Evolutionary conservation across 768 basidiomycete species (phyloP).

Genomic region (Podaxis mareebaensis): DNA sequence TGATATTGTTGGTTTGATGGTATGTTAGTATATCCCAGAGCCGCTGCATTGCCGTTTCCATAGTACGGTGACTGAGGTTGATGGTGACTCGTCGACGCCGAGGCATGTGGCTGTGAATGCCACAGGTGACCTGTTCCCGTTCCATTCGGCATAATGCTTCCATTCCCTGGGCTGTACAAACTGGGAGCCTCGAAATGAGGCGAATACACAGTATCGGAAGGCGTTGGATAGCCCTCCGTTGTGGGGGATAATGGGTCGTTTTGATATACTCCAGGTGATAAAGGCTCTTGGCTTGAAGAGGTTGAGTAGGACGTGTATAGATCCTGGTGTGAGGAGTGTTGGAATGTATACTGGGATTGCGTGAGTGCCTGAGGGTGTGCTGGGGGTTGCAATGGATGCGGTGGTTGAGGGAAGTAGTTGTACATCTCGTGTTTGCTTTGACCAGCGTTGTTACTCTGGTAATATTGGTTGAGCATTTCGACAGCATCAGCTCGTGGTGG

Average conservation of each 20-base stretch:
- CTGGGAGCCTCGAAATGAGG: conserved; percentile 7
- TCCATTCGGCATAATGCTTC: not conserved
- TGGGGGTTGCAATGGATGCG: not conserved
- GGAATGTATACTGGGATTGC: not conserved
- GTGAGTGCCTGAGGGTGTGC: conserved; percentile 8
- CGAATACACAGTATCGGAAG: conserved; percentile 2
- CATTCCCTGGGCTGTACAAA: not conserved
- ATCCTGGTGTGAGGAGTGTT: not conserved
- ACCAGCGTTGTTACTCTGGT: conserved; percentile 17
- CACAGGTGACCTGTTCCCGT: not conserved
- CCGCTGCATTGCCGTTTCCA: not conserved
- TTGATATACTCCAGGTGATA: not conserved
- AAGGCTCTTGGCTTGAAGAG: conserved; percentile 4
- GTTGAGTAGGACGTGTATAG: not conserved
- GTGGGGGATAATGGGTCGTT: not conserved
- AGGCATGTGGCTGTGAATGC: conserved; percentile 11
- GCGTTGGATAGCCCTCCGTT: not conserved
- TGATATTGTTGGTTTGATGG: conserved; percentile 5
- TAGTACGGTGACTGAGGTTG: conserved; percentile 4
- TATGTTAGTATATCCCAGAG: not conserved
- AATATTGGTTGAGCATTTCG: conserved; percentile 29
- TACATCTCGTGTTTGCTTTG: conserved; percentile 20
- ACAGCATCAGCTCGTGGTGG: conserved; percentile 23
- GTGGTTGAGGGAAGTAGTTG: not conserved
- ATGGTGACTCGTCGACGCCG: conserved; percentile 19